phyloP scores from a whole-genome alignment of 495 filamentous ascomycete species.

The Bryoglossum gracile region DNA sequence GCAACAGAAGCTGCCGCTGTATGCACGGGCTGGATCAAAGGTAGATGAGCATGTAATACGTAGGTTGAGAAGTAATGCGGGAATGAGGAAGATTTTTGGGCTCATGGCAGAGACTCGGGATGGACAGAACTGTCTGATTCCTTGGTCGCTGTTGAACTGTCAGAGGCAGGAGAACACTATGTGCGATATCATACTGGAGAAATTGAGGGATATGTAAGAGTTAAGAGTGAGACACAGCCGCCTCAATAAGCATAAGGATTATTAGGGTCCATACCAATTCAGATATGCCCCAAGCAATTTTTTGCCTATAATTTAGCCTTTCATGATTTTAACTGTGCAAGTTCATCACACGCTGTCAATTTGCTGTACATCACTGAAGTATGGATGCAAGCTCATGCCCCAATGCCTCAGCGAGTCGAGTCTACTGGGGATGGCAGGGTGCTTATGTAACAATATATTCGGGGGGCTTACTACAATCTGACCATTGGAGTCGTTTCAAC shows the following conservation, averaged over 20 bases:
- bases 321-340: background rate
- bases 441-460: background rate
- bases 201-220: background rate
- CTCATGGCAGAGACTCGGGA: constrained; percentile 1
- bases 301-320: background rate
- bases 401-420: background rate
- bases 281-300: background rate
- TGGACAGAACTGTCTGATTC: background rate
- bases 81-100: constrained; percentile 4
- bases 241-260: background rate
- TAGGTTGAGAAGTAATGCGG: background rate
- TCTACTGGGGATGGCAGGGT: background rate
- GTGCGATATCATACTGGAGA: background rate
- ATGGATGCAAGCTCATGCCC: background rate
- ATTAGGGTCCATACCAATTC: background rate
- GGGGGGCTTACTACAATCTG: background rate
- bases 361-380: background rate
- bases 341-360: background rate
- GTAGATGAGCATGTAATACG: constrained; percentile 1
- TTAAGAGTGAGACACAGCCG: background rate
- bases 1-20: constrained; percentile 3
- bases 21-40: constrained; percentile 5
- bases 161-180: background rate
- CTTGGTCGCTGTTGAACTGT: background rate
- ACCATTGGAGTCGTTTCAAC: background rate